Percentiles rank a stretch among this genome's conserved stretches.
phyloP scores from a whole-genome alignment of 352 stramenopile species.

The Ophiocytium majus region DNA sequence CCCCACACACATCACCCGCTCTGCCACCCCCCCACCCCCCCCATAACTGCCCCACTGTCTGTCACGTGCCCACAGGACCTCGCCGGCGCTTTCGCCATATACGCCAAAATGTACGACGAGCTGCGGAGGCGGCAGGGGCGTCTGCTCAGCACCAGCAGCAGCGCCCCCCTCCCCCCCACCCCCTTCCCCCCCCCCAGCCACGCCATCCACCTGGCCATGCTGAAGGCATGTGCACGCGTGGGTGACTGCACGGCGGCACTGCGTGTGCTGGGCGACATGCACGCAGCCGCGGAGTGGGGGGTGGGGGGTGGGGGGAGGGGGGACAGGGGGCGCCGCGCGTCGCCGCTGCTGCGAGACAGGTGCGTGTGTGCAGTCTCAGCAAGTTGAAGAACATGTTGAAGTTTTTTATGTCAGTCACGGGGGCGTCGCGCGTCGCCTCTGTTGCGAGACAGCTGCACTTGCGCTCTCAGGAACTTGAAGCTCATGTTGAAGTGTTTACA shows the following conservation, averaged over 20 bases:
- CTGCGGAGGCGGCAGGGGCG: neutral
- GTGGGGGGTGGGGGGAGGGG: too few relatives aligned
- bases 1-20: too few relatives aligned
- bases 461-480: too few relatives aligned
- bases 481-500: neutral
- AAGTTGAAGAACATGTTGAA: neutral
- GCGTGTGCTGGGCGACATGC: neutral
- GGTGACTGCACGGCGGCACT: neutral
- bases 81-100: neutral
- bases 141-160: neutral
- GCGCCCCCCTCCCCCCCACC: neutral
- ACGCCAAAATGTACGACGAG: slow-evolving; percentile 15
- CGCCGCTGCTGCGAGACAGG: neutral
- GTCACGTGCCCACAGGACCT: neutral
- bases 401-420: too few relatives aligned
- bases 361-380: too few relatives aligned
- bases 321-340: neutral
- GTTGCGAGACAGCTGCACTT: neutral
- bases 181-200: slow-evolving; percentile 15
- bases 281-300: neutral
- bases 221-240: neutral
- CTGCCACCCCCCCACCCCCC: too few relatives aligned
- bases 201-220: slow-evolving; percentile 6
- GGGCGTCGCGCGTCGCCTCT: neutral
- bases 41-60: too few relatives aligned